A percentile compares a stretch with the other conserved stretches of the same genome.
These are phyloP conservation scores for Fusarium sp. DNA, from an alignment of 2,329 filamentous ascomycete genomes.

Conservation along the genomic window DNA sequence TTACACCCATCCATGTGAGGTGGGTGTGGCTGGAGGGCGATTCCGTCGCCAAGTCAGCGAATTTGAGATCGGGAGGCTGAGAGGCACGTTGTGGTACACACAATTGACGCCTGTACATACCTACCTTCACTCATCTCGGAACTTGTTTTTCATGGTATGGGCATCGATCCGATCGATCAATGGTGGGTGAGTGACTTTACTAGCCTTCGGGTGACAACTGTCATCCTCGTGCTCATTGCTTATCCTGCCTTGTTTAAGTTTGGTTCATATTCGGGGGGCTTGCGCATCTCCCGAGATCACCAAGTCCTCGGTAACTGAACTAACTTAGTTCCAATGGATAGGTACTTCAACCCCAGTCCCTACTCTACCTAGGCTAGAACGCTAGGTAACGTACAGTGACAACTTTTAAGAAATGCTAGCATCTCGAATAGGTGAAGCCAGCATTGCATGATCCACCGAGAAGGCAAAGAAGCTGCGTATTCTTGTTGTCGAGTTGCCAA, in stretches of 20 bases:
- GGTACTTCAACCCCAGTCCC: constrained; percentile 27
- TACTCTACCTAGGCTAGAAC: too few species aligned
- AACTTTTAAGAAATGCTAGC: constrained; percentile 15
- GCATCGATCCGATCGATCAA: constrained; percentile 9
- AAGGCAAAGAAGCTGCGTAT: background rate
- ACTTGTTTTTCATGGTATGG: constrained; percentile 4
- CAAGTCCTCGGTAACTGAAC: constrained; percentile 26
- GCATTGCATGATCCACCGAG: background rate
- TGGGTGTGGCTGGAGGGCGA: background rate
- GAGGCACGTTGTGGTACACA: background rate
- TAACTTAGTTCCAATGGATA: too few species aligned
- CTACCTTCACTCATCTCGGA: constrained; percentile 10
- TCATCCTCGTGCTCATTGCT: constrained; percentile 21
- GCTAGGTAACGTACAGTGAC: constrained; percentile 12
- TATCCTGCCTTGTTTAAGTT: constrained; percentile 25
- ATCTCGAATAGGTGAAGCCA: background rate
- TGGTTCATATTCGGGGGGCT: constrained; percentile 28
- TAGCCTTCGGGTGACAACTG: constrained; percentile 16
- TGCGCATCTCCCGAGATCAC: constrained; percentile 41
- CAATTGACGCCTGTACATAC: background rate
- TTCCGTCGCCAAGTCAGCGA: background rate
- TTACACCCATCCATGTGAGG: background rate
- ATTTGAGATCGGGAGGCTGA: background rate
- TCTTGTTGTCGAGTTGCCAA: background rate
- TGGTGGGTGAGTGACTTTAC: constrained; percentile 8